Percentiles rank a stretch among this genome's conserved stretches.
Conservation (phyloP, 2,329 filamentous ascomycete genomes). For the Neurospora crassa region DNA sequence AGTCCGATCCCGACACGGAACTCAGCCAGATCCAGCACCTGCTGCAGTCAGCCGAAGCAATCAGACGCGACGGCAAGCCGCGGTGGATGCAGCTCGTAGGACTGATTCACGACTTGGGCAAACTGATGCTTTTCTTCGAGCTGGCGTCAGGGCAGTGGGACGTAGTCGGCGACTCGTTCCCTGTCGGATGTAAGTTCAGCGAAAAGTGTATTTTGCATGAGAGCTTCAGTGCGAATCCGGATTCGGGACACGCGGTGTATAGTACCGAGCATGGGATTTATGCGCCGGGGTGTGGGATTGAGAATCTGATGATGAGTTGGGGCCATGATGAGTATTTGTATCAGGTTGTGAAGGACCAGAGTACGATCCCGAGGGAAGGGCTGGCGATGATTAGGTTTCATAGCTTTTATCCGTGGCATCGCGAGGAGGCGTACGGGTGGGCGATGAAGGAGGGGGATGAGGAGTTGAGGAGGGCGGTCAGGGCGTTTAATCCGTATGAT, state of each 20-base stretch:
- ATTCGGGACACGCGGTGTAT: conserved; percentile 62
- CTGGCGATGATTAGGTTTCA: conserved; percentile 92
- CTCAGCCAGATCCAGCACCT: conserved; percentile 86
- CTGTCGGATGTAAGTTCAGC: conserved; percentile 67
- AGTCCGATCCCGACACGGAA: conserved; percentile 81
- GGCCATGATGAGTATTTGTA: conserved; percentile 86
- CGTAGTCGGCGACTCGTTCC: conserved; percentile 80
- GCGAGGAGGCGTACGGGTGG: conserved; percentile 66
- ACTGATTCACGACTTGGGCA: conserved; percentile 71
- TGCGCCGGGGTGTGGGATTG: conserved; percentile 65
- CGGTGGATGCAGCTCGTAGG: conserved; percentile 75
- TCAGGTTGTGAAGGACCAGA: conserved; percentile 77
- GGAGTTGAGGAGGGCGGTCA: conserved; percentile 69
- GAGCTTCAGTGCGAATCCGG: conserved; percentile 69
- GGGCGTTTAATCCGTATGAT: conserved; percentile 86
- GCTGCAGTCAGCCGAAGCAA: conserved; percentile 80
- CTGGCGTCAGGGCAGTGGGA: conserved; percentile 87
- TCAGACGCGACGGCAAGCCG: conserved; percentile 74
- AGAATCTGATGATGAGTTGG: conserved; percentile 86
- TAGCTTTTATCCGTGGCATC: conserved; percentile 89
- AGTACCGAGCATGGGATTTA: conserved; percentile 74
- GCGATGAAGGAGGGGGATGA: conserved; percentile 79
- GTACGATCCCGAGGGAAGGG: conserved; percentile 66
- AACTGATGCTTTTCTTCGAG: conserved; percentile 66
- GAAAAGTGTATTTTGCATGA: conserved; percentile 70